Evolutionary conservation across 805 yeast species (phyloP).

Genomic region (Torulaspora gathmanii): DNA sequence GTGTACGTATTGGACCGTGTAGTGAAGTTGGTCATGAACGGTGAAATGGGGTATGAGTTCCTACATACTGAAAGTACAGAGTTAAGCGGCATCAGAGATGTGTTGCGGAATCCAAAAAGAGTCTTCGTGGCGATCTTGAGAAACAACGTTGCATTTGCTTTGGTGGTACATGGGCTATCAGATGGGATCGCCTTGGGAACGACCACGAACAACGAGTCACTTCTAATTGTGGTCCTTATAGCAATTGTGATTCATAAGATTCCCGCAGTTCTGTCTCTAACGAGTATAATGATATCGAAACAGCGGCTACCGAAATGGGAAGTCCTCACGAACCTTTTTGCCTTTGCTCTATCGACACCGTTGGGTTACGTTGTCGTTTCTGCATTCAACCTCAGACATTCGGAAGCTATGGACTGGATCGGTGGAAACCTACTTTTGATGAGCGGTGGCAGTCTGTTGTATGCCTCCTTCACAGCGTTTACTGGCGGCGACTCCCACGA

Average conservation of each 20-base stretch:
- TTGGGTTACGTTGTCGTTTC: slow-evolving; percentile 31
- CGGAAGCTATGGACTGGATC: slow-evolving; percentile 30
- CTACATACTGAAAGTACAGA: background rate
- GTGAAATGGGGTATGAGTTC: background rate
- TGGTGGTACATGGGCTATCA: slow-evolving; percentile 54
- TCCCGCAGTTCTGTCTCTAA: slow-evolving; percentile 59
- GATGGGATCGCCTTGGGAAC: slow-evolving; percentile 66
- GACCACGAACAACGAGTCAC: slow-evolving; percentile 39
- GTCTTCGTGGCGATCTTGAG: slow-evolving; percentile 33
- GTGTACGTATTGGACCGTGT: slow-evolving; percentile 45
- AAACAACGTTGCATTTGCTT: slow-evolving; percentile 52
- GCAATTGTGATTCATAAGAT: slow-evolving; percentile 59
- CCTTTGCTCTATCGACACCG: slow-evolving; percentile 36
- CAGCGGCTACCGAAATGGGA: slow-evolving; percentile 38
- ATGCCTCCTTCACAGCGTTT: slow-evolving; percentile 35
- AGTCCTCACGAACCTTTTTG: slow-evolving; percentile 45
- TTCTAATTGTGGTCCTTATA: slow-evolving; percentile 44
- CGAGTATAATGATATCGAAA: slow-evolving; percentile 44
- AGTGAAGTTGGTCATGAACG: slow-evolving; percentile 14
- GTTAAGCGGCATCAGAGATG: slow-evolving; percentile 20
- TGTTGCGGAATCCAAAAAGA: slow-evolving; percentile 22
- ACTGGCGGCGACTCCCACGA: slow-evolving; percentile 20
- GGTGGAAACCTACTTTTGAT: slow-evolving; percentile 33
- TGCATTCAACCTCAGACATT: slow-evolving; percentile 23
- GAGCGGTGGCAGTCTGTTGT: slow-evolving; percentile 36